Base-by-base conservation (phyloP, 2,329 filamentous ascomycete genomes). In the Aspergillus brunneoviolaceus region DNA sequence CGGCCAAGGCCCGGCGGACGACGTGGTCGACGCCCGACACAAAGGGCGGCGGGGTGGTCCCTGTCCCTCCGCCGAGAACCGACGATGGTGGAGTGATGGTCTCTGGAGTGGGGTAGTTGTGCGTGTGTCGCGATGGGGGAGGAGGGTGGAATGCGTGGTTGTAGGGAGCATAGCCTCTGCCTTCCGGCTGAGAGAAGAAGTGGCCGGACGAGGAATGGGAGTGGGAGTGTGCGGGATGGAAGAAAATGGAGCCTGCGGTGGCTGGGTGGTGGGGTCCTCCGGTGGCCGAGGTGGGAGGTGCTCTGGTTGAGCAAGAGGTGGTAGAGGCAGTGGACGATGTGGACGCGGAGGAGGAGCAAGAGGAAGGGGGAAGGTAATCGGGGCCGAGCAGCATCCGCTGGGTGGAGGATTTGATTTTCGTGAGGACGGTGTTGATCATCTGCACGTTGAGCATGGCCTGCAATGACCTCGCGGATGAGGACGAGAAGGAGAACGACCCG, bases 361-460 rank as follows among this genome's bases (percentile, higher is more conserved):
- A 45, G 39, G 39, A 45, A 6, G 23, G 49, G 4, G 48, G 49
- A n/a, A 29, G 16, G 16, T 29, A 25, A 10, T 50, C 49, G 9
- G 12, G 25, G 1, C 49, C 25, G 7, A 31, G 23, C 21, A 50
- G 11, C 49, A 50, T 50, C 4, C 49, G 49, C 49, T 50, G 49
- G 25, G 29, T 50, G 10, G 49, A 50, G 9, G 25, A 50, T 31
- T 50, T 50, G 49, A 50, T 31, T 16, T 21, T 50, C 5, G 49
- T 29, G 49, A 50, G 49, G 6, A 50, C 49, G 23, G 49, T 27
- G 23, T 27, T 50, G 49, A 50, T 50, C 23, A 50, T 29, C n/a
- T 50, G 49, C 23, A 50, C 49, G 49, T 50, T 50, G 23, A 50
- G 25, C 49, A 50, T 50, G 49, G 49, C 49, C 10, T 50, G 49